Base-by-base conservation (phyloP, 257 asterid species). In the Fraxinus americana region DNA sequence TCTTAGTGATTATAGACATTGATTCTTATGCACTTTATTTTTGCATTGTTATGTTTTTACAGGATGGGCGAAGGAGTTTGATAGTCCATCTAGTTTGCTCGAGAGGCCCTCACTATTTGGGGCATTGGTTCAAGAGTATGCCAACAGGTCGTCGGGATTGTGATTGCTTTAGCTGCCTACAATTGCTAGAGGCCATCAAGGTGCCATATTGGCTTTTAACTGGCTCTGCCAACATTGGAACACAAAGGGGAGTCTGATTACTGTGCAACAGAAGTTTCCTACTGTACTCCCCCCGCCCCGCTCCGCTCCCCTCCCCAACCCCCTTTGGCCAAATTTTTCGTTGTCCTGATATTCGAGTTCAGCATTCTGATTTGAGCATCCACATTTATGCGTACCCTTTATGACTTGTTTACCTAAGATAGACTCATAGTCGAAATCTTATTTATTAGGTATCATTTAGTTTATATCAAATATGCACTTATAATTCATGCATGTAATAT, bases 1-100 rank as follows among this genome's bases (percentile, higher is more conserved):
- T 1, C 21, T 52, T 52, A 5, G 61, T 52, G 63, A 52, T 52
- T 52, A 12, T 45, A 45, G 0, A 2, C 7, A 48, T 14, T 48
- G 59, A 4, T 48, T 57, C 4, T 54, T 4, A 54, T 5, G 65
- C 65, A 5, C 27, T 57, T 9, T 2, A 57, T 57, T 57, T 39
- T 50, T 4, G 35, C 29, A 11, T 14, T 82, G 57, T 59, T 43
- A 2, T 30, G 48, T 19, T 63, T 14, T 59, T 13, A 70, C 86
- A 91, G 97, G 97, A 70, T 59, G 82, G 83, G 89, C 85, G 6
- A 90, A 87, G 79, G 97, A 91, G 67, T 91, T 85, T 13, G 97
- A 89, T 30, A 84, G 21, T 21, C 97, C 97, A 4, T 79, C 87
- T 5, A 80, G 61, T 14, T 86, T 91, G 81, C 89, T 90, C 0